These are phyloP conservation scores for Microthyrium microscopicum DNA, from an alignment of 2,329 filamentous ascomycete species.

Conservation along the genomic window DNA sequence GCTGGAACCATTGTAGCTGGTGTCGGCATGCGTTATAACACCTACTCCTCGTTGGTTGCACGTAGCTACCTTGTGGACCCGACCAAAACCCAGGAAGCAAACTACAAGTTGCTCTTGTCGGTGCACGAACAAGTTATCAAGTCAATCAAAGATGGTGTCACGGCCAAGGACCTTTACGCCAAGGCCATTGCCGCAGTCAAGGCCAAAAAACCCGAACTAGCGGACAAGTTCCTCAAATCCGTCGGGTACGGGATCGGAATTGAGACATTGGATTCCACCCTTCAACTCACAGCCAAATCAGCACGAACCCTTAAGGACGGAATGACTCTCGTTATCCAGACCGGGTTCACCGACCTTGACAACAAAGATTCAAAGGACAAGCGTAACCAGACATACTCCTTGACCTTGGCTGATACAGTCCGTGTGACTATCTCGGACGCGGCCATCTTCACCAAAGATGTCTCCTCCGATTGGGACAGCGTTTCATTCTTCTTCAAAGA, in stretches of 20 bases:
- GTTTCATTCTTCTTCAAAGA: constrained; percentile 99
- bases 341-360: constrained; percentile 76
- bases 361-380: constrained; percentile 81
- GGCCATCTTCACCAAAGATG: constrained; percentile 85
- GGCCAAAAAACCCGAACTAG: constrained; percentile 84
- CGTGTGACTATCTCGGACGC: constrained; percentile 65
- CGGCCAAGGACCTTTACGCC: constrained; percentile 77
- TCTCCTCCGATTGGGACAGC: constrained; percentile 77
- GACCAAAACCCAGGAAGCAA: constrained; percentile 85
- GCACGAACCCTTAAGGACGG: constrained; percentile 72
- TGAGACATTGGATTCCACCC: constrained; percentile 69
- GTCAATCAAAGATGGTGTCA: constrained; percentile 71
- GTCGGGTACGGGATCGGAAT: constrained; percentile 87
- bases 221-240: constrained; percentile 87
- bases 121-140: constrained; percentile 85
- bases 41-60: constrained; percentile 82
- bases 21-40: constrained; percentile 86
- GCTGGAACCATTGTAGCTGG: constrained; percentile 87
- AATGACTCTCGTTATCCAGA: constrained; percentile 87
- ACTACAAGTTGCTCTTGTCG: constrained; percentile 74
- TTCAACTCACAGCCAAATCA: constrained; percentile 80
- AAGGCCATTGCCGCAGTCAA: constrained; percentile 70
- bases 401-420: constrained; percentile 84
- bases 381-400: constrained; percentile 72
- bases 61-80: constrained; percentile 94